These are phyloP conservation scores for Eleusine coracana DNA, from an alignment of 176 grass and related monocot species.

Conservation along the genomic window DNA sequence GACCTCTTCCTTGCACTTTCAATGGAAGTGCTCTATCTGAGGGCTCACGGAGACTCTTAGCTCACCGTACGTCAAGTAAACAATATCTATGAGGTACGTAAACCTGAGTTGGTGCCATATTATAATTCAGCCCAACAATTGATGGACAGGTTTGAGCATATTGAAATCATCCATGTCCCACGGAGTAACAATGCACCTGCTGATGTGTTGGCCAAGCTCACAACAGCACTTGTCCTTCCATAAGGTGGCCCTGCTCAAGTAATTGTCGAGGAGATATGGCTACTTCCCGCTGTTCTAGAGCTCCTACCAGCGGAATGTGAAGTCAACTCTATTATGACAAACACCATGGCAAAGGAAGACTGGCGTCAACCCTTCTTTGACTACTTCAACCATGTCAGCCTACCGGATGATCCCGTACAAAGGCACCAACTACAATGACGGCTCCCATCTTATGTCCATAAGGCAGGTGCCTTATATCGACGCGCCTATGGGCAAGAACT, in stretches of 20 bases:
- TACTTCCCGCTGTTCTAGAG: background rate
- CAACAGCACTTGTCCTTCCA: background rate
- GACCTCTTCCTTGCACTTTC: background rate
- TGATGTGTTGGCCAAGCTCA: background rate
- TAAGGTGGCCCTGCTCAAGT: accelerated
- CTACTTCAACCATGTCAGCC: background rate
- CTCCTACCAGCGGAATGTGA: background rate
- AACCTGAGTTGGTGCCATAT: background rate
- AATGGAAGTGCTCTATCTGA: background rate
- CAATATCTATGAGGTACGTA: background rate
- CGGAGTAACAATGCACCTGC: background rate
- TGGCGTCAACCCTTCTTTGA: background rate
- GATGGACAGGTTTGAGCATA: background rate
- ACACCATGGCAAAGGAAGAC: accelerated
- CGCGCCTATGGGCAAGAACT: background rate
- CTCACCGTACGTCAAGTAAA: background rate
- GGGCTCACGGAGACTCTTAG: background rate
- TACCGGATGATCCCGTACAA: background rate
- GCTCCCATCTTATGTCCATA: background rate
- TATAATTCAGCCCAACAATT: background rate
- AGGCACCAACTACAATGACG: background rate
- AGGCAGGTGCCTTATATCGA: background rate
- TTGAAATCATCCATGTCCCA: background rate
- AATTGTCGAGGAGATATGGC: background rate
- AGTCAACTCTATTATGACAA: background rate